Base-by-base conservation (phyloP, 305 asterid genomes). In the Rubia balearica region DNA sequence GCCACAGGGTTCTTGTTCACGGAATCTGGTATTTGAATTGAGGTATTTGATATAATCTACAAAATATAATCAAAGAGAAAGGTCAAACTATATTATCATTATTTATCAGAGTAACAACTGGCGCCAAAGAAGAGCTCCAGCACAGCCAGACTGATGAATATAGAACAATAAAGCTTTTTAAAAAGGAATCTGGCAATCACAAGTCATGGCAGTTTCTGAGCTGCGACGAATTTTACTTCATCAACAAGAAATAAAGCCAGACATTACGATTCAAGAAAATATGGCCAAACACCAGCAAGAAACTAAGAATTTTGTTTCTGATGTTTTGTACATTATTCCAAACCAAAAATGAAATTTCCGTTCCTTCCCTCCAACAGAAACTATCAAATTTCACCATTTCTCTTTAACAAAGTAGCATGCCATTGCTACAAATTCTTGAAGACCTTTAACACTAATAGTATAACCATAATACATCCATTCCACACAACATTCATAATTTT, bases 31-130 rank as follows among this genome's bases (percentile, higher is more conserved):
- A 98, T 88, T 83, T 88, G 91, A 80, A 94, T 77, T 56, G 97
- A 88, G 36, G 98, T 94, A 75, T 94, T 94, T 48, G 99, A 83
- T 83, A 94, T 86, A 71, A 91, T 89, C 99, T 94, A 74, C 84
- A 89, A 40, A 56, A 55, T 8, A 70, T 12, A 36, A 71, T 43
- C 11, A 62, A 40, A 64, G 6, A 64, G 27, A 40, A n/a, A 64
- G 40, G 0, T 2, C 5, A 30, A 61, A 33, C 27, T 46, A 61
- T 9, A 61, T 16, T 1, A 42, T 48, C 7, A 48, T 21, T 2
- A 67, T 13, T 7, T 11, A 7, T 68, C 51, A n/a, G 6, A 7
- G 55, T n/a, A 43, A 42, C 38, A 10, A 65, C 21, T 41, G 75
- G 36, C 38, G 22, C 63, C 41, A 13, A 10, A 30, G 56, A 24